Conservation (phyloP, 2,329 filamentous ascomycete species). For the Neopestalotiopsis sp. region DNA sequence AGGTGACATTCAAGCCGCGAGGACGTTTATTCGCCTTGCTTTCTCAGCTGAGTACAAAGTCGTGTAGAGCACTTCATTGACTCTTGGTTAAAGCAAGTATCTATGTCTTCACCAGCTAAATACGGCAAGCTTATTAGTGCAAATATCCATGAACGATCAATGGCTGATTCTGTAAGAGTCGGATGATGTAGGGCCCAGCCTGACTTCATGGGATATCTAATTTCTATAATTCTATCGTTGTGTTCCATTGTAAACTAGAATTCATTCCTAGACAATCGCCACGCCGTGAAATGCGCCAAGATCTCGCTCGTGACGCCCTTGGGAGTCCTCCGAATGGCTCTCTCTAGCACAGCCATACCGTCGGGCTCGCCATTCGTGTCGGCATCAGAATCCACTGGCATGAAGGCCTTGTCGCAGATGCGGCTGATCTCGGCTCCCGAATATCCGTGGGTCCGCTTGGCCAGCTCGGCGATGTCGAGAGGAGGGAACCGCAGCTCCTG, state of each 20-base stretch:
- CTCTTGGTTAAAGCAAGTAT: no score
- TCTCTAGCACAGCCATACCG: constrained; percentile 36
- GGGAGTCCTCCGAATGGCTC: constrained; percentile 36
- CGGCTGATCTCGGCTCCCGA: constrained; percentile 82
- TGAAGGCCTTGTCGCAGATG: constrained; percentile 53
- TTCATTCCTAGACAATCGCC: constrained; percentile 30
- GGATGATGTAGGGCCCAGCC: not conserved
- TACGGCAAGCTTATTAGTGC: no score
- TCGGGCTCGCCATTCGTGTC: constrained; percentile 13
- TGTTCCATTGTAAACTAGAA: not conserved
- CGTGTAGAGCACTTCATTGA: no score
- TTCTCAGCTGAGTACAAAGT: no score
- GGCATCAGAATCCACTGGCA: constrained; percentile 21
- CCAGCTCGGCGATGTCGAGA: constrained; percentile 70
- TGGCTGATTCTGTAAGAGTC: not conserved
- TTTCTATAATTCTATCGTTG: not conserved
- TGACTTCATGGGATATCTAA: not conserved
- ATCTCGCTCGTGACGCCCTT: constrained; percentile 45
- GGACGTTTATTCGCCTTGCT: no score
- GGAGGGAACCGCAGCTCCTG: constrained; percentile 66
- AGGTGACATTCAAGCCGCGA: no score
- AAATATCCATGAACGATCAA: not conserved
- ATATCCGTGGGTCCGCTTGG: constrained; percentile 72
- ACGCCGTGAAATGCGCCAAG: constrained; percentile 41
- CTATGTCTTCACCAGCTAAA: no score